Evolutionary conservation across 2,329 filamentous ascomycete genomes (phyloP).

Genomic region (Tolypocladium inflatum): DNA sequence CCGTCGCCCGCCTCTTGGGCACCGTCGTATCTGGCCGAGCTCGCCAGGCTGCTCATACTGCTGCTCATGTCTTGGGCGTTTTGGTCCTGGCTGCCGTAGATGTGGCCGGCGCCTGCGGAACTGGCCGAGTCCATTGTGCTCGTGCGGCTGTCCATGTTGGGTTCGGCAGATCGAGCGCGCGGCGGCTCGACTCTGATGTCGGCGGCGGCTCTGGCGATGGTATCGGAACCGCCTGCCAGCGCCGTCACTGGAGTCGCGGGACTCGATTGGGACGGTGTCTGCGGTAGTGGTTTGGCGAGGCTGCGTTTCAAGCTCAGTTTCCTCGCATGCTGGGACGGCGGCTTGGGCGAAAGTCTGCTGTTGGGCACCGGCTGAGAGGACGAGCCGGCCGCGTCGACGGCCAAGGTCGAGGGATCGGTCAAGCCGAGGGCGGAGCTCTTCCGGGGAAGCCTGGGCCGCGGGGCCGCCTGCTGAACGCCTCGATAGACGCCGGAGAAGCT

Average conservation of each 20-base stretch:
- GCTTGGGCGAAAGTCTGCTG: constrained; percentile 9
- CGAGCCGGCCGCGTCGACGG: not conserved
- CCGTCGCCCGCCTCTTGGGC: constrained; percentile 36
- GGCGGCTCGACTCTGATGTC: not conserved
- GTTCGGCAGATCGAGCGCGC: constrained; percentile 6
- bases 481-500: constrained; percentile 42
- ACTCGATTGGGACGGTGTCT: constrained; percentile 29
- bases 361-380: constrained; percentile 4
- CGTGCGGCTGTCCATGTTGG: constrained; percentile 29
- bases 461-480: constrained; percentile 38
- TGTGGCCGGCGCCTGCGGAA: constrained; percentile 22
- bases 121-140: constrained; percentile 39
- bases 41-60: constrained; percentile 37
- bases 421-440: constrained; percentile 33
- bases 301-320: constrained; percentile 46
- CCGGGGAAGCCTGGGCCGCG: constrained; percentile 31
- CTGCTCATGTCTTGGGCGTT: constrained; percentile 29
- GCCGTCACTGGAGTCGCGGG: constrained; percentile 18
- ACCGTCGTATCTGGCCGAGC: constrained; percentile 31
- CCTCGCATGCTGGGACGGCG: constrained; percentile 37
- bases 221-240: not conserved
- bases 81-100: constrained; percentile 23
- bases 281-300: constrained; percentile 48
- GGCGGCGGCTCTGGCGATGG: constrained; percentile 12
- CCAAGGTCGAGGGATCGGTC: constrained; percentile 14